Base-by-base conservation (phyloP, 495 filamentous ascomycete genomes). In the Neurospora sp. region DNA sequence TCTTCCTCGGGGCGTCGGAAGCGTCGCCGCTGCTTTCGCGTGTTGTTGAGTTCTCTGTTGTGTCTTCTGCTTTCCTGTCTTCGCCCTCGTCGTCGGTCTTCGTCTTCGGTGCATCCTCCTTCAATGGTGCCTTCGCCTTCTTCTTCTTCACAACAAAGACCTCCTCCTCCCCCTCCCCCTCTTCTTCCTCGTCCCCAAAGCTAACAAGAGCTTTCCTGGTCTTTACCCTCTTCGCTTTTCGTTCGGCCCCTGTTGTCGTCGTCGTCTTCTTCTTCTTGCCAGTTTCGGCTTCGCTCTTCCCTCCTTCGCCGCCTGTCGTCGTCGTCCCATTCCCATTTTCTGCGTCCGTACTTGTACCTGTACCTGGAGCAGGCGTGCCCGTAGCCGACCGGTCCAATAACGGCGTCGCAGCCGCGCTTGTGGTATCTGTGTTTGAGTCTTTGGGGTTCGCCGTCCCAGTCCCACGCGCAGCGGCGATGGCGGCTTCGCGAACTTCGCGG, bases 401-500 rank as follows among this genome's bases (percentile, higher is more conserved):
- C 1, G 83, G 81, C 0, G 82, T 81, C 38, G 81, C 77, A 4
- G 53, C 53, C 10, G 75, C 37, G 74, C 69, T 42, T 78, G 76
- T 69, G 78, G 76, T 69, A 35, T 65, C 53, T 35, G 53, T 61
- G 5, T 37, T 37, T 5, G 35, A 37, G 4, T 35, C 31, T 35
- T 35, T 35, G 31, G 31, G 31, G 31, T 35, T 35, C 31, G 31
- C 31, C 31, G 31, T 16, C 2, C 6, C 45, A 35, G 31, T 35
- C 44, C 44, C 10, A 2, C 53, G 53, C 27, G 85, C 81, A 12
- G 86, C 86, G 1, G 85, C 76, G n/a, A 86, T 81, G 72, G 86
- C 84, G 48, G 89, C 87, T 68, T 88, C 87, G 75, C 93, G 89
- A 4, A 90, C 91, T 79, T 96, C 93, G 72, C 92, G 87, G 76